These are phyloP conservation scores for Mortierella sp. DNA, from an alignment of 371 early-diverging fungal species.

Conservation along the genomic window DNA sequence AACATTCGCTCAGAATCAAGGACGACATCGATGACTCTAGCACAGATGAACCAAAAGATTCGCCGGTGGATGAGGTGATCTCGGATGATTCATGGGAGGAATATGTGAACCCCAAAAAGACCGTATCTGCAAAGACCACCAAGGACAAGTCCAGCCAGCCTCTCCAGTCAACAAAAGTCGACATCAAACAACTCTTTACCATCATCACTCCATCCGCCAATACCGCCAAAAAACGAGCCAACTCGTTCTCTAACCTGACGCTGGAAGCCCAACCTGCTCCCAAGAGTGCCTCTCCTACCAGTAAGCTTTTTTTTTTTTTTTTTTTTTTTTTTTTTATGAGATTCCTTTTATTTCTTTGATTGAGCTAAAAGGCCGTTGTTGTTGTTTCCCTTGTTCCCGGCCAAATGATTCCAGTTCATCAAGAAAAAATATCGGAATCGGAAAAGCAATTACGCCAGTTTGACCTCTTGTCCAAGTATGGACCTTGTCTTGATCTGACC, in stretches of 20 bases:
- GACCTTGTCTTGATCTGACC: slow-evolving; percentile 56
- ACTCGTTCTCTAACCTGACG: background rate
- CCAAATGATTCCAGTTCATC: slow-evolving; percentile 59
- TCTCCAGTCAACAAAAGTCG: too few species aligned
- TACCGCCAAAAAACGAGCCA: background rate
- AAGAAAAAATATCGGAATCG: slow-evolving; percentile 27
- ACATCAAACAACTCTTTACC: too few species aligned
- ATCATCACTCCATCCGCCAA: background rate
- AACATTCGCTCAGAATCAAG: background rate
- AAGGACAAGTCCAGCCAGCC: too few species aligned
- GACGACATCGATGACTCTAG: background rate
- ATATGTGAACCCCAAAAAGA: too few species aligned
- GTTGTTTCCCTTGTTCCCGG: background rate
- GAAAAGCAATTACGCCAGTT: slow-evolving; percentile 58
- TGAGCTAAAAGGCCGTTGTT: background rate
- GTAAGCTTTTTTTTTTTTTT: background rate
- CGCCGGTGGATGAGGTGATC: too few species aligned
- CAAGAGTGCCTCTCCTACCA: background rate
- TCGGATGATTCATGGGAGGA: too few species aligned
- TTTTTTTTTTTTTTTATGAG: background rate
- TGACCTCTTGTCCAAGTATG: slow-evolving; percentile 55
- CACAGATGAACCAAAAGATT: too few species aligned
- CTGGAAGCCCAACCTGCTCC: background rate
- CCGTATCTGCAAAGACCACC: too few species aligned
- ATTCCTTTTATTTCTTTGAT: background rate